Base-by-base conservation (phyloP, 179 eudicot genomes). In the Beta lomatogona region DNA sequence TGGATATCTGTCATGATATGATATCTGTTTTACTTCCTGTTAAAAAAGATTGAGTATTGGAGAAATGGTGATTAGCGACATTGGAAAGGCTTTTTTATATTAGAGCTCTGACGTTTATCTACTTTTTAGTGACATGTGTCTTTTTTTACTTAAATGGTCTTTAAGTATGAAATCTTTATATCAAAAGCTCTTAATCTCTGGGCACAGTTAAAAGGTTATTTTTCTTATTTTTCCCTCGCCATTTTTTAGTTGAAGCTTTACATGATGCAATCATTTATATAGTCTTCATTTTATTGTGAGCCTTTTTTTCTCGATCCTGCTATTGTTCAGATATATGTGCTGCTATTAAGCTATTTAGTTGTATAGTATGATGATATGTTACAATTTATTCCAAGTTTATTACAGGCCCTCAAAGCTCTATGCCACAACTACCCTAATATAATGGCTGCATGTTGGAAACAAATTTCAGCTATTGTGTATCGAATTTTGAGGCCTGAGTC, bases 341-440 rank as follows among this genome's bases (percentile, higher is more conserved):
- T 75, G 9, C 28, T 25, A 21, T 61, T 44, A 10, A 67, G 46
- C 63, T 73, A 7, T 60, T 46, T 72, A 57, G 54, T 57, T 76
- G 75, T 72, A 16, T 57, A 71, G 72, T 57, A 77, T 73, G 76
- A 82, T 85, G 69, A 75, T 79, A 67, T 72, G 67, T 50, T 79
- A 52, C 79, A 69, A 79, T 76, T 59, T 75, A 50, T 75, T 78
- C 77, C 63, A 69, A 79, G 82, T 81, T 70, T 80, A 77, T 85
- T 88, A 84, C 94, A 96, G 99, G 94, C 98, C 86, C 91, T 96
- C 77, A 92, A 87, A 96, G 97, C 98, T 86, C 84, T 93, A 80
- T 92, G 93, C 77, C 99, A 96, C 87, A 93, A 92, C 85, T 94
- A 96, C 77, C 99, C 99, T 72, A 89, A 82, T 79, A 68, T 89